phyloP scores from a whole-genome alignment of 208 protist genomes.

The Acanthamoeba castellanii region DNA sequence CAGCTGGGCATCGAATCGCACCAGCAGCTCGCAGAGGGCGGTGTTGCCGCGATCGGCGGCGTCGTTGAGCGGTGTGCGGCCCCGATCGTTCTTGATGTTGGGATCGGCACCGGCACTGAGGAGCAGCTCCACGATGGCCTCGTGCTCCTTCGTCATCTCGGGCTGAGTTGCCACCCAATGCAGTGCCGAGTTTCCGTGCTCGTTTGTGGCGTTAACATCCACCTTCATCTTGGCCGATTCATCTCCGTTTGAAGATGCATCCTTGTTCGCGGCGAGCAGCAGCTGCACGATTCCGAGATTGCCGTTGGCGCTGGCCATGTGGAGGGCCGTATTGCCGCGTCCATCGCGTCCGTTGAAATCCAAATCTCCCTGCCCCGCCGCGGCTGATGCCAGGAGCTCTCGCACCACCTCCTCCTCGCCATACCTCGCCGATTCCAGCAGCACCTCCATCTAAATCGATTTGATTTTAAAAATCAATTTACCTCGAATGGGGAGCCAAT shows the following conservation, averaged over 20 bases:
- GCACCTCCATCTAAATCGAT: neutral
- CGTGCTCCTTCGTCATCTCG: neutral
- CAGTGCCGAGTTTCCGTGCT: constrained; percentile 17
- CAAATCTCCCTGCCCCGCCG: neutral
- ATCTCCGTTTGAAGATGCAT: neutral
- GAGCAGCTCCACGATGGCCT: constrained; percentile 1
- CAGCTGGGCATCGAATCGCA: constrained; percentile 5
- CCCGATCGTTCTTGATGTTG: constrained; percentile 13
- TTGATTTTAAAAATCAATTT: neutral
- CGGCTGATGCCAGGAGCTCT: neutral
- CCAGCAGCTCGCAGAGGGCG: neutral
- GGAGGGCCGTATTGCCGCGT: constrained; percentile 42
- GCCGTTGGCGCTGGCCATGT: constrained; percentile 64
- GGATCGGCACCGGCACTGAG: neutral
- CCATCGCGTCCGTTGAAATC: constrained; percentile 24
- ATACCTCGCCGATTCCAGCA: constrained; percentile 28
- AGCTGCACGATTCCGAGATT: constrained; percentile 19
- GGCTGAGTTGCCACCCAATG: constrained; percentile 33
- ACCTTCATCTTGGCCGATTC: neutral
- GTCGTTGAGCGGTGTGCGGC: constrained; percentile 14
- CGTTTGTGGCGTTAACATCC: neutral
- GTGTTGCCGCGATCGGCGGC: neutral
- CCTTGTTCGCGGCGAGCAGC: neutral
- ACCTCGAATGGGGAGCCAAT: neutral
- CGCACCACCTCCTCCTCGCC: constrained; percentile 51